phyloP scores from a whole-genome alignment of 371 early-diverging fungal genomes.

The Batkoa obscura region DNA sequence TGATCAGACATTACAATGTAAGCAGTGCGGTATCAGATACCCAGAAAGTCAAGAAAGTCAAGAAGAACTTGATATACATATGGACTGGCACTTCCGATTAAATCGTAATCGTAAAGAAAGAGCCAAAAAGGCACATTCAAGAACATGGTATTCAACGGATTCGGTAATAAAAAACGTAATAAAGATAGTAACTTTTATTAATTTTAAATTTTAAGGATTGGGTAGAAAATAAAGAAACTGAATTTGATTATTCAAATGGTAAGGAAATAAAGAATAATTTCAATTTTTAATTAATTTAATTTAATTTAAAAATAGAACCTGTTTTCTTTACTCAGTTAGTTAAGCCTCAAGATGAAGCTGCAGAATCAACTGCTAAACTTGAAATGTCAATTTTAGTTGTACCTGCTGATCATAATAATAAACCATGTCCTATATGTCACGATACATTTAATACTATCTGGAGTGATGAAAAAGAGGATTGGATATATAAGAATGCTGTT shows the following conservation, averaged over 20 bases:
- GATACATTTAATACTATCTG: constrained; percentile 70
- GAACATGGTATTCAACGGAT: constrained; percentile 71
- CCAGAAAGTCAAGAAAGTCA: constrained; percentile 43
- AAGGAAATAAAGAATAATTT: constrained; percentile 2
- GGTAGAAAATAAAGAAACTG: constrained; percentile 20
- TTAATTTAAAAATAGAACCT: constrained; percentile 9
- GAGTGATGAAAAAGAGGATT: constrained; percentile 75
- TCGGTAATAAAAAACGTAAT: constrained; percentile 14
- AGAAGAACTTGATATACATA: constrained; percentile 55
- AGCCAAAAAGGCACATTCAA: constrained; percentile 46
- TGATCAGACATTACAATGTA: constrained; percentile 56
- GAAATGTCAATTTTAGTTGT: constrained; percentile 21
- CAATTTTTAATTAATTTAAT: neutral
- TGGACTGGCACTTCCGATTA: constrained; percentile 88
- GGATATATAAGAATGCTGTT: constrained; percentile 72
- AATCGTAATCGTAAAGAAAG: constrained; percentile 63
- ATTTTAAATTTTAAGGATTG: constrained; percentile 16
- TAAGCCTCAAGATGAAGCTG: constrained; percentile 11
- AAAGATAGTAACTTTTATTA: constrained; percentile 5
- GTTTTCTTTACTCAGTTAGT: constrained; percentile 15
- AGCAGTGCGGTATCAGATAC: constrained; percentile 78
- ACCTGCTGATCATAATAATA: constrained; percentile 20
- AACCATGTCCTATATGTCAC: constrained; percentile 67
- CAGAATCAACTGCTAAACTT: constrained; percentile 11
- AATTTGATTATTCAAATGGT: constrained; percentile 11